These are phyloP conservation scores for Oenanthe javanica DNA, from an alignment of 140 eudicot species.

Conservation along the genomic window DNA sequence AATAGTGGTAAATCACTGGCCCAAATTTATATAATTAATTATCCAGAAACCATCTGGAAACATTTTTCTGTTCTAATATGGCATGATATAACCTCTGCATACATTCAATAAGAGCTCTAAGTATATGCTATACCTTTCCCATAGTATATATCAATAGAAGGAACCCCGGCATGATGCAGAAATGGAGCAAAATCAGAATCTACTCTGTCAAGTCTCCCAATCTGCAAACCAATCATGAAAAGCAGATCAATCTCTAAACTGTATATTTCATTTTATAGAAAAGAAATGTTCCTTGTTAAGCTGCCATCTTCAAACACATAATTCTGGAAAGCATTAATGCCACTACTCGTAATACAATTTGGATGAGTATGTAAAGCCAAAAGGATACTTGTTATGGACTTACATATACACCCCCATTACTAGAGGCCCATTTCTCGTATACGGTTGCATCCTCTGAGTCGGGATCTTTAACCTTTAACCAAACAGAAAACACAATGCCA, in stretches of 20 bases:
- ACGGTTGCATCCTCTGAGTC: slow-evolving; percentile 35
- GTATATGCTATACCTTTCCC: slow-evolving; percentile 54
- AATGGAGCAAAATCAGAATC: slow-evolving; percentile 93
- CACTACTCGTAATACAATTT: neutral
- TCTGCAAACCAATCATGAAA: slow-evolving; percentile 38
- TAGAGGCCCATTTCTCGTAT: slow-evolving; percentile 52
- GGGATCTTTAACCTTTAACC: slow-evolving; percentile 67
- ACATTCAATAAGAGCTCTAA: neutral
- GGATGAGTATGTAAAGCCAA: neutral
- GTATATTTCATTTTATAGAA: neutral
- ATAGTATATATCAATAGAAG: slow-evolving; percentile 73
- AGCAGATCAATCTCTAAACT: slow-evolving; percentile 3
- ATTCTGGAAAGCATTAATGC: neutral
- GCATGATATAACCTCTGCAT: neutral
- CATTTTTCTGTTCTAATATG: neutral
- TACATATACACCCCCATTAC: slow-evolving; percentile 45
- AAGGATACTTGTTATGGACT: slow-evolving; percentile 23
- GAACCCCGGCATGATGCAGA: slow-evolving; percentile 94
- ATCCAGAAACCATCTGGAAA: neutral
- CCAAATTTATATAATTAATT: neutral
- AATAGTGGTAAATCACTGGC: neutral
- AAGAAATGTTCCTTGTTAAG: neutral
- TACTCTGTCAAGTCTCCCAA: slow-evolving; percentile 72
- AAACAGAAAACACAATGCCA: neutral
- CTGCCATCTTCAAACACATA: neutral